Conservation (phyloP, 768 basidiomycete genomes). For the Psilocybe azurescens region DNA sequence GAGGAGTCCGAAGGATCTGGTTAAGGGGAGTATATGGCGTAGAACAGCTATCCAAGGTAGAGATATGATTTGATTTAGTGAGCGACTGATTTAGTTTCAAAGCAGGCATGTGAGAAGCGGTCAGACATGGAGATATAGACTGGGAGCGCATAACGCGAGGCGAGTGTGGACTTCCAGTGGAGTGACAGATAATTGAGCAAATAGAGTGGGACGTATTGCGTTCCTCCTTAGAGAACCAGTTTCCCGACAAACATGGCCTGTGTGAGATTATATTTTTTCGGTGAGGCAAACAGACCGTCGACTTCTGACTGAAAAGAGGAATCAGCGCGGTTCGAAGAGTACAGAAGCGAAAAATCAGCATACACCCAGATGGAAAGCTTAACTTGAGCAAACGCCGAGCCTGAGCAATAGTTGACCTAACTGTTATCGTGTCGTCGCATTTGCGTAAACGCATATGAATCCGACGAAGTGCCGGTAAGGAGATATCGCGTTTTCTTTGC, state of each 20-base stretch:
- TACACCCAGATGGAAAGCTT: neutral
- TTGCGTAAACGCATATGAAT: neutral
- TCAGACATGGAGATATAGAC: neutral
- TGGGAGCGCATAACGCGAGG: neutral
- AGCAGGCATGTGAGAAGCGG: neutral
- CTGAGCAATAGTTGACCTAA: neutral
- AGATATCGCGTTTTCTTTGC: neutral
- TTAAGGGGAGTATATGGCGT: constrained; percentile 15
- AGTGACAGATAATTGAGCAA: neutral
- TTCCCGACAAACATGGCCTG: neutral
- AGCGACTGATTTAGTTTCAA: neutral
- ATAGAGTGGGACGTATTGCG: neutral
- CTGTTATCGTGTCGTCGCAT: neutral
- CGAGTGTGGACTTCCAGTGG: neutral
- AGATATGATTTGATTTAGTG: neutral
- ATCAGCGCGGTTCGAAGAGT: too few relatives aligned
- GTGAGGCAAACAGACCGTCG: neutral
- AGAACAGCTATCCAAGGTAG: constrained; percentile 2
- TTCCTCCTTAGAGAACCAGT: neutral
- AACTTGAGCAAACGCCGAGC: too few relatives aligned
- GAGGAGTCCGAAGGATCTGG: constrained; percentile 18
- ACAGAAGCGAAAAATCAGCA: neutral
- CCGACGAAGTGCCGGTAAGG: neutral
- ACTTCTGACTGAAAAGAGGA: too few relatives aligned
- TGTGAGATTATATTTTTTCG: neutral